phyloP scores from a whole-genome alignment of 306 rosid genomes.

The Fragaria vesca region DNA sequence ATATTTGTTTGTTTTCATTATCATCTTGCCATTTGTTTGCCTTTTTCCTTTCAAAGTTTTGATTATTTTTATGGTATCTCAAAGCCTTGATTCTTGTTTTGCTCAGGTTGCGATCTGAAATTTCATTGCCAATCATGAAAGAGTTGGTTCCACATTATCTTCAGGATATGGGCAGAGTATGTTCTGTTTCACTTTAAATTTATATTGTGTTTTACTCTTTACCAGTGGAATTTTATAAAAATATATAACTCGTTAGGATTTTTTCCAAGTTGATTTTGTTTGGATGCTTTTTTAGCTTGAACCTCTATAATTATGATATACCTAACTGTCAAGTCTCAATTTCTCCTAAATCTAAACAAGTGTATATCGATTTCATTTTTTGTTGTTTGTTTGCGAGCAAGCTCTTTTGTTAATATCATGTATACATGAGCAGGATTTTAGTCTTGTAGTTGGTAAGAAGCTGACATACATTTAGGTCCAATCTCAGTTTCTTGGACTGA shows the following conservation, averaged over 20 bases:
- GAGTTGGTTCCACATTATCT: conserved; percentile 97
- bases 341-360: background rate
- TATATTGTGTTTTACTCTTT: background rate
- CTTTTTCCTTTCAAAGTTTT: background rate
- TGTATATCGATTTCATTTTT: background rate
- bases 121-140: conserved; percentile 83
- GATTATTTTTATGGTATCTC: conserved; percentile 13
- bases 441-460: conserved; percentile 8
- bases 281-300: background rate
- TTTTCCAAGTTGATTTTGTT: background rate
- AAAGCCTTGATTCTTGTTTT: conserved; percentile 31
- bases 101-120: conserved; percentile 88
- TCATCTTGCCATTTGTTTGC: background rate
- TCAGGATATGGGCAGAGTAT: conserved; percentile 89
- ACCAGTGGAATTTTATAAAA: background rate
- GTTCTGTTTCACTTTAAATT: conserved; percentile 17
- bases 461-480: background rate
- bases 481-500: conserved; percentile 3
- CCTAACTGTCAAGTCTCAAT: background rate
- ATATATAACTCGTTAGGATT: background rate
- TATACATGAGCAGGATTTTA: background rate
- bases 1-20: conserved; percentile 8
- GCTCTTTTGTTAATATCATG: background rate
- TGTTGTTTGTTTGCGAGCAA: background rate
- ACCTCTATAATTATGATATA: background rate